Evolutionary conservation across 2,329 filamentous ascomycete species (phyloP).

Genomic region (Trichoderma atroviride): DNA sequence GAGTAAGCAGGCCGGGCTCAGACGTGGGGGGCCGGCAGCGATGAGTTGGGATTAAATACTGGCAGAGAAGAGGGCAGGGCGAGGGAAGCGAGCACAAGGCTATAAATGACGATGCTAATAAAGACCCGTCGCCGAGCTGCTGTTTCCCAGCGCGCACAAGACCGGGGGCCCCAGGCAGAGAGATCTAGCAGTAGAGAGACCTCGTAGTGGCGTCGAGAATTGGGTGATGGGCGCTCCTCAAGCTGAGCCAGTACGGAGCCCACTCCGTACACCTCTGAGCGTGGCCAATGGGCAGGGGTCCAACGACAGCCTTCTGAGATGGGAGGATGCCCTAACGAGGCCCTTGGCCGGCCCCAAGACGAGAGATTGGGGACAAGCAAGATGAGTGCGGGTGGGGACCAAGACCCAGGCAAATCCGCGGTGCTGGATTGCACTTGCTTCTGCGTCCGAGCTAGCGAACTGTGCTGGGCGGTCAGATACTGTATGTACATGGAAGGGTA

Average conservation of each 20-base stretch:
- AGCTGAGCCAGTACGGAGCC: conserved; percentile 25
- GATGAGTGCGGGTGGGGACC: conserved; percentile 32
- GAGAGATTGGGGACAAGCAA: conserved; percentile 26
- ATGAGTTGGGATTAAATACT: conserved; percentile 23
- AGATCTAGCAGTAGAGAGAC: conserved; percentile 40
- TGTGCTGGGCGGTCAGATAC: conserved; percentile 29
- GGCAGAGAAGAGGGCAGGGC: conserved; percentile 20
- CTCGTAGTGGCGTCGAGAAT: conserved; percentile 41
- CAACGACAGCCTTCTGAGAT: conserved; percentile 18
- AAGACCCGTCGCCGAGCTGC: conserved; percentile 28
- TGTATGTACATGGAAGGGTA: background rate
- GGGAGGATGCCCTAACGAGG: conserved; percentile 25
- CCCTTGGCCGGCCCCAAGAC: conserved; percentile 24
- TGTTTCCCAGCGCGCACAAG: conserved; percentile 23
- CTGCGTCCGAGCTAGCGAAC: conserved; percentile 36
- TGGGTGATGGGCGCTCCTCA: conserved; percentile 33
- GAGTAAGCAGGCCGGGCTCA: conserved; percentile 18
- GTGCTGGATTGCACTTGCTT: conserved; percentile 41
- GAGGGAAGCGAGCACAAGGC: conserved; percentile 25
- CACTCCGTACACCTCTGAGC: conserved; percentile 24
- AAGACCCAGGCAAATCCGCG: conserved; percentile 36
- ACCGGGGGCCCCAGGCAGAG: conserved; percentile 32
- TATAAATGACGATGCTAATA: conserved; percentile 28
- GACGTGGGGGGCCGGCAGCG: conserved; percentile 17
- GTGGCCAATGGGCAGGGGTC: conserved; percentile 26